Percentiles rank a stretch among this genome's conserved stretches.
phyloP scores from a whole-genome alignment of 2,329 filamentous ascomycete species.

The Thermochaetoides dissita region DNA sequence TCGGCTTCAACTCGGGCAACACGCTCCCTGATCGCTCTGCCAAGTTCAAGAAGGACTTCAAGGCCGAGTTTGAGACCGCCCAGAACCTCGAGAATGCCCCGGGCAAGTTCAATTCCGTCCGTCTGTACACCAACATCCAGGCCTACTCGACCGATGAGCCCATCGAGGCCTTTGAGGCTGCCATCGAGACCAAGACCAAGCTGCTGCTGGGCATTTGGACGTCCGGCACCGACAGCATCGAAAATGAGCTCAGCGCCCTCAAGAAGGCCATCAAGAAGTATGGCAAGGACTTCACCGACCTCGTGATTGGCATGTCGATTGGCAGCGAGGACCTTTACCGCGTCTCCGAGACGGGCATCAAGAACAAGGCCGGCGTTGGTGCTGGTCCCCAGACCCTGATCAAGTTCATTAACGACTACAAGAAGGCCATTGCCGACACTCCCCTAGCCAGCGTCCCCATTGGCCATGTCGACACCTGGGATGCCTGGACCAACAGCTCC shows the following conservation, averaged over 20 bases:
- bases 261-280: slow-evolving; percentile 39
- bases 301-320: slow-evolving; percentile 50
- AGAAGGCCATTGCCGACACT: slow-evolving; percentile 37
- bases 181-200: slow-evolving; percentile 43
- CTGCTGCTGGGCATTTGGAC: slow-evolving; percentile 54
- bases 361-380: slow-evolving; percentile 49
- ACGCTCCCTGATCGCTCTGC: slow-evolving; percentile 32
- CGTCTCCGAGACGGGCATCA: slow-evolving; percentile 43
- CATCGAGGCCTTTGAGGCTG: slow-evolving; percentile 65
- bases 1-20: slow-evolving; percentile 40
- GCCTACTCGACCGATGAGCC: slow-evolving; percentile 62
- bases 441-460: slow-evolving; percentile 34
- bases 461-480: slow-evolving; percentile 58
- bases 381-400: slow-evolving; percentile 44
- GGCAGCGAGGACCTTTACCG: slow-evolving; percentile 58
- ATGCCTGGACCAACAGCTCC: slow-evolving; percentile 43
- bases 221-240: slow-evolving; percentile 39
- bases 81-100: slow-evolving; percentile 31
- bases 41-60: slow-evolving; percentile 39
- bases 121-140: slow-evolving; percentile 56
- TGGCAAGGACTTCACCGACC: slow-evolving; percentile 37
- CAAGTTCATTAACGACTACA: slow-evolving; percentile 52
- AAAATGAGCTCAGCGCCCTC: slow-evolving; percentile 46
- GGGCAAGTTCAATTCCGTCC: slow-evolving; percentile 43
- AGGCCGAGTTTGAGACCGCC: slow-evolving; percentile 30